phyloP scores from a whole-genome alignment of 2,329 filamentous ascomycete genomes.

The Colletotrichum melonis region DNA sequence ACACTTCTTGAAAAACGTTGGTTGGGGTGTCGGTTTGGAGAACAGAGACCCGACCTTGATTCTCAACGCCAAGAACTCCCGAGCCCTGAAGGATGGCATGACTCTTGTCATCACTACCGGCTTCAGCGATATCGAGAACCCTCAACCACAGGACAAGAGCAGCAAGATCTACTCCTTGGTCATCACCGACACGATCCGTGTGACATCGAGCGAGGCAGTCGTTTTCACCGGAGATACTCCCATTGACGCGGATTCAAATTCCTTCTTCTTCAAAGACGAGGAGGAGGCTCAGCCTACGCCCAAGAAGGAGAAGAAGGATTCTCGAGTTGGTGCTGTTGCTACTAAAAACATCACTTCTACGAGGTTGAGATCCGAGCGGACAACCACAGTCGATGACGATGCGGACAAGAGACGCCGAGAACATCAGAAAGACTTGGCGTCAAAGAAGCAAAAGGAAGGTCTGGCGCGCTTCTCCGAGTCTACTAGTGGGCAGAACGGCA shows the following conservation, averaged over 20 bases:
- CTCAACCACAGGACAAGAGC: slow-evolving; percentile 87
- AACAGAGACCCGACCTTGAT: slow-evolving; percentile 85
- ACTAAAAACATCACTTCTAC: slow-evolving; percentile 97
- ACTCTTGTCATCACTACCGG: slow-evolving; percentile 92
- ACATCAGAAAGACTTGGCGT: slow-evolving; percentile 89
- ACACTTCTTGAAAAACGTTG: slow-evolving; percentile 92
- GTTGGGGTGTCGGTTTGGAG: slow-evolving; percentile 93
- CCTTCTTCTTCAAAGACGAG: slow-evolving; percentile 99
- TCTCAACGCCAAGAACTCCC: slow-evolving; percentile 86
- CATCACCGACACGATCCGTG: slow-evolving; percentile 92
- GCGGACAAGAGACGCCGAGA: slow-evolving; percentile 87
- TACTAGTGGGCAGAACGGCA: slow-evolving; percentile 85
- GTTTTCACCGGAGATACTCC: slow-evolving; percentile 95
- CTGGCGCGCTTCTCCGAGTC: slow-evolving; percentile 87
- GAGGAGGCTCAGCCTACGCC: slow-evolving; percentile 86
- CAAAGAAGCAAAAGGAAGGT: slow-evolving; percentile 91
- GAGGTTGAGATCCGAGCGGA: slow-evolving; percentile 88
- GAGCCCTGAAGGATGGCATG: slow-evolving; percentile 94
- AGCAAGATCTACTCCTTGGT: slow-evolving; percentile 90
- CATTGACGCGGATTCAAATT: slow-evolving; percentile 91
- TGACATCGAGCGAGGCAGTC: slow-evolving; percentile 80
- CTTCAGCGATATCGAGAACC: slow-evolving; percentile 89
- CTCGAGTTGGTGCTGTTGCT: slow-evolving; percentile 85
- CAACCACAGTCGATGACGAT: slow-evolving; percentile 89
- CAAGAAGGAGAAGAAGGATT: slow-evolving; percentile 91